Evolutionary conservation across 371 early-diverging fungal species (phyloP), one percentile per base, ranked within the genome.

Genomic region (Mortierella sp.): DNA sequence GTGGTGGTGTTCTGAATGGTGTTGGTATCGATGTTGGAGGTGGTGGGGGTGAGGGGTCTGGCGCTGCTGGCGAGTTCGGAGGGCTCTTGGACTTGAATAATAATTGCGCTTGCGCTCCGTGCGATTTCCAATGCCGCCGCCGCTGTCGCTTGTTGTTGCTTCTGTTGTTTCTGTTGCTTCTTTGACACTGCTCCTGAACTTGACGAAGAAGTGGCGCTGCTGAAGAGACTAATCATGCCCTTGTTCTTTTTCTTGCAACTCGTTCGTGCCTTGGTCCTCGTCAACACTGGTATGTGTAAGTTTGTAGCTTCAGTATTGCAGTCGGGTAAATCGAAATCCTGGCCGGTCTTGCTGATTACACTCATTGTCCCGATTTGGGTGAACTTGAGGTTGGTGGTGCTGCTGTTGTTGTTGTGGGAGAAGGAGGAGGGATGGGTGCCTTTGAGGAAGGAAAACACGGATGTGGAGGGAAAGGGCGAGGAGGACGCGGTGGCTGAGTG

Each of bases 371-470:
- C 19, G 64, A 34, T 16, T 21, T 34, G 64, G 37, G 34, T 34
- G 19, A 19, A 8, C 21, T 34, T 34, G 37, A 21, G 21, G 2
- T 5, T 3, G 8, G 16, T 19, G 59, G n/a, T n/a, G n/a, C n/a
- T n/a, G n/a, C 16, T 28, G 16, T 16, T 28, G 31, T 26, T 26
- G 16, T 31, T 26, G 28, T 26, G 5, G 16, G 16, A 10, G 13
- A 13, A 55, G 13, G 55, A 28, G 14, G 31, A 28, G 1, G 64
- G 64, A 2, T 31, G 4, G 64, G 24, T 46, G 11, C 76, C 79
- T 44, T 78, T 82, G 2, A 82, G 34, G 28, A 82, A 73, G 8
- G 79, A n/a, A 69, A 82, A 82, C 43, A 78, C 75, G n/a, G 81
- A 81, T 19, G 34, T 48, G 28, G 14, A 34, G 34, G n/a, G 9